A percentile compares a stretch with the other conserved stretches of the same genome.
phyloP scores from a whole-genome alignment of 208 protist genomes.

The Leishmania guyanensis region DNA sequence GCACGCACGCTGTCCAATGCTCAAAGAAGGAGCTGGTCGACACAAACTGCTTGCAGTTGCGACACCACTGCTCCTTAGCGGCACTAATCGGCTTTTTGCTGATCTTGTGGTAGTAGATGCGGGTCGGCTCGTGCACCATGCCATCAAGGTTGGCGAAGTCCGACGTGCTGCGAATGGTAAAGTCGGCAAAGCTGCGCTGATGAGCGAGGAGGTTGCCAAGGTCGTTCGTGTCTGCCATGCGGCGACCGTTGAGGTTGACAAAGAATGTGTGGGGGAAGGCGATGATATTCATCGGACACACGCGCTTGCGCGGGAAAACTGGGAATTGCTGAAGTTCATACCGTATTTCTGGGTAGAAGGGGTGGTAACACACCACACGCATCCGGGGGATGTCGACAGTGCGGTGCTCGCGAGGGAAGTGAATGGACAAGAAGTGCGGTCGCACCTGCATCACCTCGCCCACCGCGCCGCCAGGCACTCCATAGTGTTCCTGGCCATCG shows the following conservation, averaged over 20 bases:
- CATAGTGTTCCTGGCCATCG: constrained; percentile 50
- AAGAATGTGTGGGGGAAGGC: constrained; percentile 55
- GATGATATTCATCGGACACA: constrained; percentile 71
- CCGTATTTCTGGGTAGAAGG: constrained; percentile 70
- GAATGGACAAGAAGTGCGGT: constrained; percentile 77
- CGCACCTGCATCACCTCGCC: constrained; percentile 80
- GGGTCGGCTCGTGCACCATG: constrained; percentile 90
- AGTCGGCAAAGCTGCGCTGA: constrained; percentile 82
- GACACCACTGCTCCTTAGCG: constrained; percentile 83
- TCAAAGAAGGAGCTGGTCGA: constrained; percentile 60
- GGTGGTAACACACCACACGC: constrained; percentile 73
- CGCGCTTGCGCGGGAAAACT: constrained; percentile 69
- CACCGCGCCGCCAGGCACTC: constrained; percentile 73
- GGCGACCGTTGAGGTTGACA: constrained; percentile 76
- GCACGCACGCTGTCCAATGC: constrained; percentile 81
- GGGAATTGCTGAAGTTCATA: constrained; percentile 88
- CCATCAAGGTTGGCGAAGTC: constrained; percentile 81
- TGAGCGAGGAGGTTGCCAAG: constrained; percentile 84
- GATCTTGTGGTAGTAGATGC: constrained; percentile 87
- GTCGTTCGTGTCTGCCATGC: constrained; percentile 90
- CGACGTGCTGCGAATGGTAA: constrained; percentile 70
- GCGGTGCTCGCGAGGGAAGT: constrained; percentile 75
- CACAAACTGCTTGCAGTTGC: constrained; percentile 90
- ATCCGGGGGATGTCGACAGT: constrained; percentile 82
- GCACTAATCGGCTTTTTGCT: constrained; percentile 41